Evolutionary conservation across 352 stramenopile genomes (phyloP), one percentile per base, ranked within the genome.

Genomic region (Plasmopara halstedii): DNA sequence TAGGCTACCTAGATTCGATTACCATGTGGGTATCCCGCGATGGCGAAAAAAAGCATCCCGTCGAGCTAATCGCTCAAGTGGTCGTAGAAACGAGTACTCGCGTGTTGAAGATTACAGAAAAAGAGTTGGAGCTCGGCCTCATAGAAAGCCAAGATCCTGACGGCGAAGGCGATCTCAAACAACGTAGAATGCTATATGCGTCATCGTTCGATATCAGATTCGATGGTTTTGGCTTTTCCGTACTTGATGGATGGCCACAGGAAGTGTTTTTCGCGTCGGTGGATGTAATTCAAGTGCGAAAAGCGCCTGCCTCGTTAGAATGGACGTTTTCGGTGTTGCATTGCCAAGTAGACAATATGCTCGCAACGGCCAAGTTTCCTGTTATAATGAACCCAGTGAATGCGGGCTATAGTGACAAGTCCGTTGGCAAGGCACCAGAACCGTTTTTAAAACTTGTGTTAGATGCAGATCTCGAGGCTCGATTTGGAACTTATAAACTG

Each of bases 321-420:
- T 94, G 79, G 79, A 67, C 65, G 8, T 74, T 88, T 20, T 88
- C 77, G 7, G 61, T 94, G 19, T 73, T 89, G 39, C 76, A 91
- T 50, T 74, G 77, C 17, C 82, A 94, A 60, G 53, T 89, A 15
- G 82, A 94, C 44, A 87, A 94, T 57, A 94, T 94, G 82, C 58
- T 94, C 14, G 50, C 71, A 13, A 82, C 54, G 14, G 78, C 82
- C 1, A 85, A 85, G 46, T 94, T 90, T 58, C 77, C 82, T 6
- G 82, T 91, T 6, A 86, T 94, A 19, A 54, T 94, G 50, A 88
- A 88, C 58, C 82, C 79, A 3, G 61, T 86, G 4, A 76, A 85
- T 42, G 69, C 77, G 3, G 82, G 82, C 3, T 94, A 86, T 48
- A 90, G 77, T 62, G 75, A 83, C 49, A 85, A 74, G 50, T 67